Base-by-base conservation (phyloP, 441 rosid genomes). In the Erysimum pusillum region DNA sequence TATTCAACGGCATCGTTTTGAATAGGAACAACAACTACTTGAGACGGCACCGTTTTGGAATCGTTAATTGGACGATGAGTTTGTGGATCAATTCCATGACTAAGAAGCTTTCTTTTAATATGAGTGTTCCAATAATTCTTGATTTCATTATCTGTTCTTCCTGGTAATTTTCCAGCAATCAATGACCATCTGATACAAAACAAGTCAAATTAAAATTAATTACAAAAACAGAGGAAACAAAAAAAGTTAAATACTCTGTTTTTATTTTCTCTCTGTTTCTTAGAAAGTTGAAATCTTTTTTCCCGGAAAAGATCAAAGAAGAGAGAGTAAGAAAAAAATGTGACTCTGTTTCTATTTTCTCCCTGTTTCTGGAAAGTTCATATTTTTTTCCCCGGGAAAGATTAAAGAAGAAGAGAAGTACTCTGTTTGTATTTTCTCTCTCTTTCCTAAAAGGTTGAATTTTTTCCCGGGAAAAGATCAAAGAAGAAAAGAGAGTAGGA, bases 101-200 rank as follows among this genome's bases (percentile, higher is more conserved):
- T 85, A 46, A 87, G 71, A 52, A 89, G 91, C 74, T 87, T 89
- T 20, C 90, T 71, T 65, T 89, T 89, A 58, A 89, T 86, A 85
- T 87, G 91, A 10, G 94, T 89, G 81, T 89, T 89, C 94, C 94
- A 89, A 73, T 89, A 89, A 61, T 86, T 89, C 73, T 89, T 89
- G 11, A 89, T 89, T 70, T 89, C 94, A 49, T 89, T 89, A 52
- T 87, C 91, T 48, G 93, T 89, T 81, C 93, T 81, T 68, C 91
- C 93, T 0, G 93, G 91, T 77, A 89, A 85, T 75, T 83, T 86
- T 58, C 89, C 91, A 1, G 94, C 94, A 31, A 89, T 89, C 77
- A 87, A 53, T 41, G 94, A 89, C 94, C 94, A 89, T 60, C 94
- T 89, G 87, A 25, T 25, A 59, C 9, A 20, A 9, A 20, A 25